Evolutionary conservation across 305 asterid genomes (phyloP), one percentile per base, ranked within the genome.

Genomic region (Andrographis paniculata): DNA sequence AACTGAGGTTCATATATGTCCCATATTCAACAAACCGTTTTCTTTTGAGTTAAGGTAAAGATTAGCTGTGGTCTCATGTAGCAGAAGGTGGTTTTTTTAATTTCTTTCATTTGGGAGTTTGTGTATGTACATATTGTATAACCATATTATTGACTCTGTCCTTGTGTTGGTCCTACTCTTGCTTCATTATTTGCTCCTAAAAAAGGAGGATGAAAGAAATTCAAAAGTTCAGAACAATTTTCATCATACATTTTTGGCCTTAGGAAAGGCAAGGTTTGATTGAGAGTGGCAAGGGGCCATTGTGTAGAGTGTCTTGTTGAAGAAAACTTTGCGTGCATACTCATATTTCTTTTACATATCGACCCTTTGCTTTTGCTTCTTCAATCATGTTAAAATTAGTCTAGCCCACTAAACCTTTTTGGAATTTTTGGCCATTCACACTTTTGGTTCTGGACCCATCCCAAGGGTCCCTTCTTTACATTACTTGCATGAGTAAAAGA

Each of bases 21-120:
- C 40, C 44, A 6, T 12, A 4, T 38, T 33, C n/a, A 42, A 9
- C 53, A 17, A 40, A 57, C 60, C 30, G 80, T 73, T 76, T 69
- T 60, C 52, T 41, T 67, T 47, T 67, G 70, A 35, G 63, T 31
- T 31, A 31, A 31, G 37, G 37, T 5, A 31, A 31, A 11, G 37
- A 5, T 31, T 31, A 31, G 37, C 2, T 31, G 37, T 3, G 31
- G 31, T 24, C 31, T 24, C 31, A 24, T 24, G 31, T 9, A 31
- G 11, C 14, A 3, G 2, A 10, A 3, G 37, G 14, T 31, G 37
- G 30, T 24, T 24, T 4, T 24, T 24, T 8, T 24, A 10, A 31
- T 10, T 31, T 31, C 37, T 31, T 6, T 31, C 37, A 31, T 31
- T 31, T 31, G 37, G 37, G 11, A 31, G 13, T 31, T 31, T 31